Conservation (phyloP, 1,284 basidiomycete genomes). For the Austroboletus niveus region DNA sequence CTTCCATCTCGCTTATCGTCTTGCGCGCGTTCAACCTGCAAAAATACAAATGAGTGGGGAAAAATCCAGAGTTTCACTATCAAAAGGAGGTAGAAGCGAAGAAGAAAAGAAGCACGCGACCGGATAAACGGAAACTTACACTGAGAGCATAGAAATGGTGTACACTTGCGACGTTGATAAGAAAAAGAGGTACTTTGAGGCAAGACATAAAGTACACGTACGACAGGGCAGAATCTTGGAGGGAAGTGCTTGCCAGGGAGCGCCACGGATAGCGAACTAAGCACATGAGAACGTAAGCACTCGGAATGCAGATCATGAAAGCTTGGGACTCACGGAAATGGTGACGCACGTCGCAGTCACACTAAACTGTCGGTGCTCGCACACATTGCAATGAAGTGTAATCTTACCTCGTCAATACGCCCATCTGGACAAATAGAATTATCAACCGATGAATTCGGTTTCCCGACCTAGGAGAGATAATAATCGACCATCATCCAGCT, state of each 20-base stretch:
- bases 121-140: background rate
- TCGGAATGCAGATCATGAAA: background rate
- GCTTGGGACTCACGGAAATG: background rate
- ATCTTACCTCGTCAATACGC: slow-evolving; percentile 1
- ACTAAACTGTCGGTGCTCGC: background rate
- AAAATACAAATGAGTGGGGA: too few species aligned
- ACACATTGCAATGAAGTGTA: background rate
- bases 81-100: too few species aligned
- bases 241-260: background rate
- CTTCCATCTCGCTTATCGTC: background rate
- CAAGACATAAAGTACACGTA: background rate
- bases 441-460: slow-evolving; percentile 6
- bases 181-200: background rate
- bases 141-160: slow-evolving; percentile 2
- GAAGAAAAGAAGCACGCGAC: background rate
- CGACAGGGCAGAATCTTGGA: background rate
- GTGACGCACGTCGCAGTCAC: background rate
- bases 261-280: background rate
- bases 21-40: slow-evolving; percentile 1
- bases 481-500: background rate
- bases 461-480: background rate
- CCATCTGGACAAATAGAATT: background rate
- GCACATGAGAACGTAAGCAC: background rate
- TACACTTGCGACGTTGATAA: background rate
- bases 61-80: too few species aligned